Percentiles rank a stretch among this genome's conserved stretches.
phyloP scores from a whole-genome alignment of 2,329 filamentous ascomycete genomes.

The Epichloe aotearoae region DNA sequence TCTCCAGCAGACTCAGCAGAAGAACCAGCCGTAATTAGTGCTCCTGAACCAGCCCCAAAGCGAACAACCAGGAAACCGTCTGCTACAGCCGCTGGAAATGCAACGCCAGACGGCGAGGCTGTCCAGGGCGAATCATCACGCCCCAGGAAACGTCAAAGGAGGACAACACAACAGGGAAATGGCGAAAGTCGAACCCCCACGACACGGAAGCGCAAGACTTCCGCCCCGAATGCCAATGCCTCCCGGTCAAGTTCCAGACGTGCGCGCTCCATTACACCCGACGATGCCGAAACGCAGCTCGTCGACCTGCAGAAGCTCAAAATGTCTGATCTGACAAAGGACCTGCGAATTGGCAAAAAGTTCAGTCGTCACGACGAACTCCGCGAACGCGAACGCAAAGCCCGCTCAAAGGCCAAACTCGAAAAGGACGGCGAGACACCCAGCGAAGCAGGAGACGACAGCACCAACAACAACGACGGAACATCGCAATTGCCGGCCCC shows the following conservation, averaged over 20 bases:
- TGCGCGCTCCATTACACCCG: conserved; percentile 42
- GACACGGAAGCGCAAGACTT: conserved; percentile 17
- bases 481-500: conserved; percentile 8
- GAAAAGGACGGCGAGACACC: conserved; percentile 14
- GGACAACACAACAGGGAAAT: conserved; percentile 13
- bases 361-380: conserved; percentile 65
- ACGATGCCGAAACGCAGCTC: conserved; percentile 46
- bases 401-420: conserved; percentile 19
- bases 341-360: conserved; percentile 60
- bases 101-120: conserved; percentile 2
- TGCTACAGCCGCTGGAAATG: conserved; percentile 9
- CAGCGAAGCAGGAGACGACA: conserved; percentile 8
- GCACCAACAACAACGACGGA: conserved; percentile 4
- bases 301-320: conserved; percentile 55
- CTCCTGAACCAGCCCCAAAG: conserved; percentile 1
- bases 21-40: conserved; percentile 5
- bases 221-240: conserved; percentile 9
- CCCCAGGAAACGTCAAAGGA: conserved; percentile 21
- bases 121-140: conserved; percentile 2
- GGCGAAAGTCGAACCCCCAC: conserved; percentile 9
- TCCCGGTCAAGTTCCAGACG: conserved; percentile 16
- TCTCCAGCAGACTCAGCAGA: background rate
- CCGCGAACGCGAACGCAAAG: conserved; percentile 47
- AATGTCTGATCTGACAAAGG: conserved; percentile 60
- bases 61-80: conserved; percentile 9